Evolutionary conservation across 805 yeast species (phyloP), one percentile per base, ranked within the genome.

Genomic region (Ogataea degrootiae): DNA sequence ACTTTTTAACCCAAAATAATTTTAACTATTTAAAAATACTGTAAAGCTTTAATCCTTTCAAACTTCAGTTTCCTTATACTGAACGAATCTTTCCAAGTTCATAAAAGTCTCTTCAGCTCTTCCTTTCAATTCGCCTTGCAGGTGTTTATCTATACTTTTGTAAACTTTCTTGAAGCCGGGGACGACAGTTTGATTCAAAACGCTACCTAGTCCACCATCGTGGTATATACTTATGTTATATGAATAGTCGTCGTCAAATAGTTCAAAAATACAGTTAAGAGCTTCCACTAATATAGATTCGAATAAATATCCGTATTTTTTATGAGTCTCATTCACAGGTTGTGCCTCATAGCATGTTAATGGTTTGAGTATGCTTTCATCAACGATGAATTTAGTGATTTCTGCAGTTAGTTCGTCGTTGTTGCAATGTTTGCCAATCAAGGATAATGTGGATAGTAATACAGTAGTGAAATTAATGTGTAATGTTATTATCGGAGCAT

Each of bases 191-290:
- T 9, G 17, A 46, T 64, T 60, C 39, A 89, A 69, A 15, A 64
- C 60, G 1, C 57, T 46, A 35, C 79, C 58, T 55, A 80, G 76
- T 8, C 74, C 70, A 17, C 74, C 74, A 9, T 73, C 62, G 23
- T 84, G 86, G 63, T 84, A 92, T 1, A 87, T 76, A 4, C 80
- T 79, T 23, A 65, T 68, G 61, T 89, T 96, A 59, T 89, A 90
- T 15, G 71, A 75, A 56, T 73, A 85, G 35, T 76, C 76, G 67
- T 94, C 98, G 14, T 86, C 86, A 66, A 85, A 94, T 6, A 90
- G 72, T 50, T 89, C 97, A 65, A 80, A 88, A 6, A 90, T 58
- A 2, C 79, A 70, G 57, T 87, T 84, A 21, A 87, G 64, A 23
- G 83, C 68, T 51, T 85, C 92, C 37, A 81, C 64, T 5, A 80